phyloP scores from a whole-genome alignment of 1,139 yeast species.

The Debaryomycetaceae sp. region DNA sequence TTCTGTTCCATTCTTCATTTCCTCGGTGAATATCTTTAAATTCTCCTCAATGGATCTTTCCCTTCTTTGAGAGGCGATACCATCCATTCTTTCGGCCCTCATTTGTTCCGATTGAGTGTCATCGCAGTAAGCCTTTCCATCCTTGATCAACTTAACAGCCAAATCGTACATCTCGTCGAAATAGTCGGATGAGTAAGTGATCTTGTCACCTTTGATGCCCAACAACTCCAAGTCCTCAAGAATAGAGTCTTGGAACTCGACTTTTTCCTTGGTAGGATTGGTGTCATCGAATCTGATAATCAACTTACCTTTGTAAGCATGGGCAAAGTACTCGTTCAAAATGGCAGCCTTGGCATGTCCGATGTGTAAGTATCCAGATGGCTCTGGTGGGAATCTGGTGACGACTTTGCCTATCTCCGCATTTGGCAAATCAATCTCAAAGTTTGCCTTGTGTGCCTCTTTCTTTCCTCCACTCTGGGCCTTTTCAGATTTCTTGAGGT shows the following conservation, averaged over 20 bases:
- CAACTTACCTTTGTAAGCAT: slow-evolving; percentile 83
- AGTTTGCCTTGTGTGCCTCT: slow-evolving; percentile 77
- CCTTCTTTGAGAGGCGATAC: slow-evolving; percentile 80
- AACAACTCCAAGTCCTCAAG: slow-evolving; percentile 76
- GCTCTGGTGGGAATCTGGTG: slow-evolving; percentile 86
- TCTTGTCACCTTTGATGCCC: slow-evolving; percentile 80
- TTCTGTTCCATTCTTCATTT: slow-evolving; percentile 84
- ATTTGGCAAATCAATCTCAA: slow-evolving; percentile 79
- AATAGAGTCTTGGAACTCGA: slow-evolving; percentile 81
- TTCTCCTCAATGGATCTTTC: slow-evolving; percentile 87
- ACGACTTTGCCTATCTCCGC: slow-evolving; percentile 88
- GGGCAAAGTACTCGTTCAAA: slow-evolving; percentile 86
- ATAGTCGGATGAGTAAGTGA: slow-evolving; percentile 84
- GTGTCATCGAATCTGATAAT: slow-evolving; percentile 92
- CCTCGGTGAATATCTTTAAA: slow-evolving; percentile 69
- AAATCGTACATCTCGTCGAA: slow-evolving; percentile 79
- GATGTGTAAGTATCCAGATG: slow-evolving; percentile 80
- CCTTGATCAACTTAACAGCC: slow-evolving; percentile 76
- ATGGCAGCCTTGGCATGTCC: slow-evolving; percentile 96
- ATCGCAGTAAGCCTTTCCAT: slow-evolving; percentile 90
- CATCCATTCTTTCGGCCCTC: slow-evolving; percentile 96
- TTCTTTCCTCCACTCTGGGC: slow-evolving; percentile 58
- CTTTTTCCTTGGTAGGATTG: slow-evolving; percentile 87
- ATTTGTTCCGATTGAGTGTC: slow-evolving; percentile 83
- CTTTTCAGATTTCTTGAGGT: slow-evolving; percentile 65